A percentile compares a stretch with the other conserved stretches of the same genome.
phyloP scores from a whole-genome alignment of 2,329 filamentous ascomycete genomes.

The Phaeosphaeriaceae sp. region DNA sequence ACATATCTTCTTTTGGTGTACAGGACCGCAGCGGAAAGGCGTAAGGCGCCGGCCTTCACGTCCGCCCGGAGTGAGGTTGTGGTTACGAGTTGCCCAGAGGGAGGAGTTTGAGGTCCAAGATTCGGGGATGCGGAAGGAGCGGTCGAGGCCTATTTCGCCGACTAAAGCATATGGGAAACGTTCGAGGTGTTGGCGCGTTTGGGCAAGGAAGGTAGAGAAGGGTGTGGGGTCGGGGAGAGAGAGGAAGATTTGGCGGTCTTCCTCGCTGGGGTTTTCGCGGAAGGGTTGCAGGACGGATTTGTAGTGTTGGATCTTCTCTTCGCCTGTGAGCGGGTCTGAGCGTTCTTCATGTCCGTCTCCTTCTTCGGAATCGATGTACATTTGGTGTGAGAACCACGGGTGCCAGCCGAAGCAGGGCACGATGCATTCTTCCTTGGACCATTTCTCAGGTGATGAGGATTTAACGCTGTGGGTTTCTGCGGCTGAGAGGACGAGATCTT shows the following conservation, averaged over 20 bases:
- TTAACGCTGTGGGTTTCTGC: conserved; percentile 63
- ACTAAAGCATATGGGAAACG: conserved; percentile 70
- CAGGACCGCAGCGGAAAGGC: conserved; percentile 70
- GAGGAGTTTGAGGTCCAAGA: conserved; percentile 52
- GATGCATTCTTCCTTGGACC: conserved; percentile 52
- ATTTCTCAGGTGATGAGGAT: conserved; percentile 30
- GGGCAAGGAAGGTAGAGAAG: conserved; percentile 64
- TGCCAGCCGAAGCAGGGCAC: conserved; percentile 86
- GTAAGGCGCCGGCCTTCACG: conserved; percentile 73
- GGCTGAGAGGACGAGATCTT: conserved; percentile 71
- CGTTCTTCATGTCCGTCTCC: conserved; percentile 24
- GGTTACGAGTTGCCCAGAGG: conserved; percentile 53
- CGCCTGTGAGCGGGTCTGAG: conserved; percentile 50
- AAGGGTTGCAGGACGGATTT: conserved; percentile 66
- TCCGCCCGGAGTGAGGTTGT: conserved; percentile 69
- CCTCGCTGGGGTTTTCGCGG: conserved; percentile 28
- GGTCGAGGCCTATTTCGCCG: conserved; percentile 81
- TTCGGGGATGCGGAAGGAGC: conserved; percentile 75
- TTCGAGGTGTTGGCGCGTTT: conserved; percentile 64
- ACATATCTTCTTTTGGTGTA: conserved; percentile 73
- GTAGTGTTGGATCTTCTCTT: conserved; percentile 67
- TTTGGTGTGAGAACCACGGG: conserved; percentile 82
- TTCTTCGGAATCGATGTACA: conserved; percentile 61
- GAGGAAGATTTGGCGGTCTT: conserved; percentile 53
- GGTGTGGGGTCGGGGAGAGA: conserved; percentile 67